Conservation (phyloP, 495 filamentous ascomycete genomes). For the Mytilinidion resinicola region DNA sequence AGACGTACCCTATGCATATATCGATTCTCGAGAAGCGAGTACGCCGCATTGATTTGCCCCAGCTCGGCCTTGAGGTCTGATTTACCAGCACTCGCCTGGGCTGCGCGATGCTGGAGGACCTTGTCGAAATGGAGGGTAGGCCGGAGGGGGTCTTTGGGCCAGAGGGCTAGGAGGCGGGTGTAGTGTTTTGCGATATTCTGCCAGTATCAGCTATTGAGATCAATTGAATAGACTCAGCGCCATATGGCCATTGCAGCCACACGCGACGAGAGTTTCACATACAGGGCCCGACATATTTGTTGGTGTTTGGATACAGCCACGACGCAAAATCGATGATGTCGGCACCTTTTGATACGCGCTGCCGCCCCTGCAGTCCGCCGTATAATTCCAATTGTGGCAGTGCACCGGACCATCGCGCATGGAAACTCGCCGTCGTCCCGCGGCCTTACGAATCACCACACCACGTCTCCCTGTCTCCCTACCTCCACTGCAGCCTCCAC, state of each 20-base stretch:
- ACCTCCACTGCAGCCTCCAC: background rate
- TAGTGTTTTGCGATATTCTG: conserved; percentile 44
- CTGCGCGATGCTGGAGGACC: conserved; percentile 57
- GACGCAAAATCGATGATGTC: no score
- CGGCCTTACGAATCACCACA: conserved; percentile 4
- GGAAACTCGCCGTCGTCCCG: background rate
- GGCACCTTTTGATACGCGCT: no score
- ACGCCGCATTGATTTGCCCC: conserved; percentile 65
- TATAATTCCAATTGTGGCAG: no score
- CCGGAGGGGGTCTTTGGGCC: conserved; percentile 73
- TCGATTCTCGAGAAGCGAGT: conserved; percentile 65
- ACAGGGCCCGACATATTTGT: no score
- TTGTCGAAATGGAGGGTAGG: conserved; percentile 70
- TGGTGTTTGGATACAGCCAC: no score
- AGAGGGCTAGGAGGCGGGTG: conserved; percentile 63
- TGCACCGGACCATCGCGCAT: no score
- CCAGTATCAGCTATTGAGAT: background rate
- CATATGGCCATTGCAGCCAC: no score
- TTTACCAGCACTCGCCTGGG: background rate
- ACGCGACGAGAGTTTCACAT: no score
- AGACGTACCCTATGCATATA: conserved; percentile 53
- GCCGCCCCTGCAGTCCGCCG: no score
- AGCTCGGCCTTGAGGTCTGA: conserved; percentile 39
- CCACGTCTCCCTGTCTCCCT: background rate
- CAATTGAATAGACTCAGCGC: conserved; percentile 9